Evolutionary conservation across 768 basidiomycete genomes (phyloP), one percentile per base, ranked within the genome.

Genomic region (Pulveroboletus sp.): DNA sequence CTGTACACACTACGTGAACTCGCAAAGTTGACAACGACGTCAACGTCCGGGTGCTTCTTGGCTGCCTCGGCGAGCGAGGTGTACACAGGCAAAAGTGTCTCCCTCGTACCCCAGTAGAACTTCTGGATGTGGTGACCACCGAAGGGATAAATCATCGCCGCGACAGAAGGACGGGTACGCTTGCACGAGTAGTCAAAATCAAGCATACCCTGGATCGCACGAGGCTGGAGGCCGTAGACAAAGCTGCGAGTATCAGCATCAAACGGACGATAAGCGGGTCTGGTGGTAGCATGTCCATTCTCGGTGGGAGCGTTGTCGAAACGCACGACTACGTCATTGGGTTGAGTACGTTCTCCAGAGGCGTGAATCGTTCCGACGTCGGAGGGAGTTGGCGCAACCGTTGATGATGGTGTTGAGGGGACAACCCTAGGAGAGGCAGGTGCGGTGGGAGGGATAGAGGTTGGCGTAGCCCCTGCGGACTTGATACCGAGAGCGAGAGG

Each of bases 101-200:
- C 96, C 76, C 91, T 93, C 36, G 96, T 98, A 49, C 96, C 96
- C 96, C 96, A 98, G 81, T 99, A 98, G 82, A 99, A 97, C 77
- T 99, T 99, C 76, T 99, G 96, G 71, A 97, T 96, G 75, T 98
- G 96, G 75, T 98, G 95, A 17, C 95, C 95, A 65, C 95, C 96
- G 72, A 99, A 99, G 67, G 95, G 96, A 71, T 99, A 99, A 68
- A 99, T 96, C 95, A 98, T 99, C 35, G 96, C 96, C 27, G 96
- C 94, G 57, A 98, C 96, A 40, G 85, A 89, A 33, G 96, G 93
- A 17, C 86, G 80, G 40, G 80, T 70, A 55, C 96, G 89, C 15
- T 94, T 94, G 73, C 96, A 99, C 12, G 92, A 93, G 75, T 85
- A 99, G 78, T 99, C 96, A 58, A 99, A 99, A 80, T 99, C 96